Evolutionary conservation across 2,329 filamentous ascomycete species (phyloP), one percentile per base, ranked within the genome.

Genomic region (Aureobasidium sp.): DNA sequence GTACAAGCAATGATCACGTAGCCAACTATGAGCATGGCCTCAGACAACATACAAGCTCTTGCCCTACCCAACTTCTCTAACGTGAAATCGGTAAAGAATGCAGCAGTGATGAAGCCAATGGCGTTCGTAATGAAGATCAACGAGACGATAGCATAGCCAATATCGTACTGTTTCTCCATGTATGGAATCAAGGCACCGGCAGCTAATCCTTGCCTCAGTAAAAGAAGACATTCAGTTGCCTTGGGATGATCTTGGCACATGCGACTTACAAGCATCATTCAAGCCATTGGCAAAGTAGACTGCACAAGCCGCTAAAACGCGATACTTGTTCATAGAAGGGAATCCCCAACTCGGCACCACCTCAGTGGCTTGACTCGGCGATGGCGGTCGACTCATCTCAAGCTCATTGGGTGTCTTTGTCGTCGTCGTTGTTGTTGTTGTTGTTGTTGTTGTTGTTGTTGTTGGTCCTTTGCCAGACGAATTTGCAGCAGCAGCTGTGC

Each of bases 81-180:
- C 4, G 91, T 76, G 1, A 76, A 73, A 68, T 91, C 86, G n/a
- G 87, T 81, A 64, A 87, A 79, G 40, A 86, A 82, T 1, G 90
- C 90, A 1, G 88, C 87, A 14, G 81, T 72, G 69, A 95, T 85
- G 75, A 91, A 95, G 17, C 90, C 90, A 5, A 87, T 66, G 0
- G 90, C 89, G 67, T 89, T 89, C 48, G 86, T 83, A 33, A 94
- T 82, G 76, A 94, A 95, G 69, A 95, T 89, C 40, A 93, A 77
- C 1, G 90, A 93, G 2, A 94, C 88, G 9, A 90, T 75, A 2
- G 85, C 87, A 71, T 94, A 93, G 45, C 86, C 87, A 61, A 94
- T 90, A 62, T 79, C 67, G 70, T 93, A 95, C 68, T 88, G 83
- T 72, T 76, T 79, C 71, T 93, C 88, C 73, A 95, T 88, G 69